Percentiles rank a stretch among this genome's conserved stretches.
Conservation (phyloP, 2,329 filamentous ascomycete genomes). For the Diaporthe sp. region DNA sequence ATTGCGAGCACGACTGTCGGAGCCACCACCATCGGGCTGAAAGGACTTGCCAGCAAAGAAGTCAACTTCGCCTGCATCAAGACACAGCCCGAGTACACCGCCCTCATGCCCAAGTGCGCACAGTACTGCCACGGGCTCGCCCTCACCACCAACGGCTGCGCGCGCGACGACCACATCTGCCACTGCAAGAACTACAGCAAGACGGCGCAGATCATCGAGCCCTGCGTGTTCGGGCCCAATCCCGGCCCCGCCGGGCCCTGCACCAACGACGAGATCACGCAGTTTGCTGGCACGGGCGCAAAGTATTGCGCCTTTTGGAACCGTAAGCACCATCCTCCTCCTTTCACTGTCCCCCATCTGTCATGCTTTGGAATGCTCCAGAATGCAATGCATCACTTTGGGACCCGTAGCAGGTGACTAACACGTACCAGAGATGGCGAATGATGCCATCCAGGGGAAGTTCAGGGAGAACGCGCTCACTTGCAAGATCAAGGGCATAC, state of each 20-base stretch:
- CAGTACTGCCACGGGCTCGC: slow-evolving; percentile 10
- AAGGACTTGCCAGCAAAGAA: background rate
- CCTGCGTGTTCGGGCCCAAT: background rate
- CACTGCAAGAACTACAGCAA: slow-evolving; percentile 29
- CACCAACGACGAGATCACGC: background rate
- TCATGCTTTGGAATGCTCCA: too few relatives aligned
- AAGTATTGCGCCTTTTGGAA: slow-evolving; percentile 24
- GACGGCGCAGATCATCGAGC: slow-evolving; percentile 13
- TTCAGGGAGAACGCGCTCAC: background rate
- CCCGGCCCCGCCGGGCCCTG: slow-evolving; percentile 1
- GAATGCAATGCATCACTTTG: too few relatives aligned
- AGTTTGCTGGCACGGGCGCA: background rate
- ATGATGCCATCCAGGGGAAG: background rate
- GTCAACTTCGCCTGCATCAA: slow-evolving; percentile 16
- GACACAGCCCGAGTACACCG: slow-evolving; percentile 18
- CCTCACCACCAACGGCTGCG: slow-evolving; percentile 2
- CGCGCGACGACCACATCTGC: slow-evolving; percentile 17
- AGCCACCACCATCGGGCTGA: background rate
- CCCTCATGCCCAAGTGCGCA: slow-evolving; percentile 11
- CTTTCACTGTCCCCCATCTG: too few relatives aligned
- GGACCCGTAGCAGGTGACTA: too few relatives aligned
- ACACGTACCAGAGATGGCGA: background rate
- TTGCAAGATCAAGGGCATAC: background rate
- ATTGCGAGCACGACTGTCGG: background rate
- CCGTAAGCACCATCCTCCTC: background rate